Evolutionary conservation across 148 eudicot genomes (phyloP), one percentile per base, ranked within the genome.

Genomic region (Heliamphora exappendiculata): DNA sequence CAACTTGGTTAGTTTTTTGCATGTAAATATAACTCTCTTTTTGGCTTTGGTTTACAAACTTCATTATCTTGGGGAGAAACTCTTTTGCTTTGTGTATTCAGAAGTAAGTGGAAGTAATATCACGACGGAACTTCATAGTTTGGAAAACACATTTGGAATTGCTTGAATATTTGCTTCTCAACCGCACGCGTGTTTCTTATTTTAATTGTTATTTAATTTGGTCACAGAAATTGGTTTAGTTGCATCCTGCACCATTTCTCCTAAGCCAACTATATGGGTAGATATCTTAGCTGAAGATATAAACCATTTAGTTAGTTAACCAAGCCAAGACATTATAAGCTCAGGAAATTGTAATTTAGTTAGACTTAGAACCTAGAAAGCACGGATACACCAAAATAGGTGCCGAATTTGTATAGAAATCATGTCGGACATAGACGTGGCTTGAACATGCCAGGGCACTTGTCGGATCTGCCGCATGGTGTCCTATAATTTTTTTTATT

Each of bases 1-100:
- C 57, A 20, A 14, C 41, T 75, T 63, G 49, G 45, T 36, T n/a
- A 11, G 20, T 34, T 47, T 42, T 22, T 29, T 12, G 7, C 67
- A 31, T 59, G 68, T 74, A 11, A 63, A 75, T 60, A 11, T 47
- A n/a, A 20, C 57, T 63, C 19, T 44, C 17, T 6, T 75, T 74
- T 74, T 54, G 50, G 11, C 16, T 13, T 54, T 22, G 12, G 20
- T 65, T 37, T 73, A 26, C 41, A 10, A 31, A 49, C 29, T 31
- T 13, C n/a, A 7, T 73, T 55, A 2, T 36, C 19, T 28, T 12
- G 20, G 44, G 31, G 7, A 62, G 67, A 3, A 53, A 29, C 50
- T 8, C 11, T 51, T 71, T 34, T 70, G 75, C 39, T 49, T 70
- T 19, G 12, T 33, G 75, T n/a, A 51, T n/a, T 28, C 57, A 33